A percentile compares a stretch with the other conserved stretches of the same genome.
phyloP scores from a whole-genome alignment of 257 asterid genomes.

The Primulina tabacum region DNA sequence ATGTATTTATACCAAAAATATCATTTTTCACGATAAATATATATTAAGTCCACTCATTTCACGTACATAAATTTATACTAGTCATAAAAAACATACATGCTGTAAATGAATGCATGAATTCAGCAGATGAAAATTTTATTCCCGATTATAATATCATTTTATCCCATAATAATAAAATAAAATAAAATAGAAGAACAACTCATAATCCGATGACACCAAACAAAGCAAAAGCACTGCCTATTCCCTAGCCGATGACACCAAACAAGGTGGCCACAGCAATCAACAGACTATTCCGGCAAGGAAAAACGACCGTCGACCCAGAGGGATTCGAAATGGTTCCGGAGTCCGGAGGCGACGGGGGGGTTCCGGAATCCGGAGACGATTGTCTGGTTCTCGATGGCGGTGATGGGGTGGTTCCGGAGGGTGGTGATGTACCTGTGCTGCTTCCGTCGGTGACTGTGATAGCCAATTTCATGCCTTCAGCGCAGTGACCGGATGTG shows the following conservation, averaged over 20 bases:
- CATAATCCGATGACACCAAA: too few species aligned
- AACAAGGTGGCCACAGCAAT: slow-evolving; percentile 42
- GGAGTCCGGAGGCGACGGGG: neutral
- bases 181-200: too few species aligned
- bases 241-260: neutral
- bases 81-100: too few species aligned
- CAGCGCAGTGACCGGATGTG: slow-evolving; percentile 42
- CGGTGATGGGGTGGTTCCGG: neutral
- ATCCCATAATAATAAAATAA: too few species aligned
- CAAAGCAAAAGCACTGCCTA: too few species aligned
- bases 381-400: neutral
- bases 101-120: too few species aligned
- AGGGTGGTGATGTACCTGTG: slow-evolving; percentile 29
- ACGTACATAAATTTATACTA: too few species aligned
- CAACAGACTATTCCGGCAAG: slow-evolving; percentile 31
- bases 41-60: too few species aligned
- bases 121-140: too few species aligned
- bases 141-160: too few species aligned
- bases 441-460: slow-evolving; percentile 34
- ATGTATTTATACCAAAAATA: too few species aligned
- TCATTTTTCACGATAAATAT: too few species aligned
- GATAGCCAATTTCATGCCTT: slow-evolving; percentile 54
- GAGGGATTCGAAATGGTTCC: neutral
- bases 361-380: neutral
- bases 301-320: slow-evolving; percentile 32